Percentiles rank a stretch among this genome's conserved stretches.
These are phyloP conservation scores for Cornus suecica DNA, from an alignment of 148 eudicot species.

Conservation along the genomic window DNA sequence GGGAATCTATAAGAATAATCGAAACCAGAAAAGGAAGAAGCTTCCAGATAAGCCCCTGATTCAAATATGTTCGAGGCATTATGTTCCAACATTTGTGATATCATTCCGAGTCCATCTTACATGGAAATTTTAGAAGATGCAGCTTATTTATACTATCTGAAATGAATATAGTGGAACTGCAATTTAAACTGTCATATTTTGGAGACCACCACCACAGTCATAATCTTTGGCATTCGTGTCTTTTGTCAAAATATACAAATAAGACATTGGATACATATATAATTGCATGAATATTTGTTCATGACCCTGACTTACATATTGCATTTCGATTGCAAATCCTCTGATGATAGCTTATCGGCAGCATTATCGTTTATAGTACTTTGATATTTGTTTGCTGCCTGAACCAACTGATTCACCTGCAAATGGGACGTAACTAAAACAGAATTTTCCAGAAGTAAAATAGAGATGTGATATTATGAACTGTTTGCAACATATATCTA, in stretches of 20 bases:
- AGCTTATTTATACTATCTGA: not conserved
- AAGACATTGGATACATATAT: not conserved
- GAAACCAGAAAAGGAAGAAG: not conserved
- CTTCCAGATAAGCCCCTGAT: not conserved
- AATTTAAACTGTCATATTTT: not conserved
- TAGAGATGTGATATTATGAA: not conserved
- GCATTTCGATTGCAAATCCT: constrained; percentile 25
- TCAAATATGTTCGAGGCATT: not conserved
- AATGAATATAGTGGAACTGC: not conserved
- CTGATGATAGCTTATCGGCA: constrained; percentile 14
- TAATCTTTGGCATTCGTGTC: too few species aligned
- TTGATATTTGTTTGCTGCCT: constrained; percentile 27
- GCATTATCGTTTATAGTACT: constrained; percentile 10
- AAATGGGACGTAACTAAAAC: not conserved
- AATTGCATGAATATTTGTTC: not conserved
- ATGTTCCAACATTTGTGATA: not conserved
- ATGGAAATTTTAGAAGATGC: not conserved
- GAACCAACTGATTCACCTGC: constrained; percentile 37
- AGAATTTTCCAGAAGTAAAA: not conserved
- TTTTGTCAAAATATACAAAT: too few species aligned
- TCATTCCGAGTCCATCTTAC: too few species aligned
- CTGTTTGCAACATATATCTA: not conserved
- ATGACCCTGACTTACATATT: constrained; percentile 26
- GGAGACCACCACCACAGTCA: not conserved
- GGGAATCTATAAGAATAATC: too few species aligned